These are phyloP conservation scores for Microcyclospora tardicrescens DNA, from an alignment of 2,329 filamentous ascomycete species.

Conservation along the genomic window DNA sequence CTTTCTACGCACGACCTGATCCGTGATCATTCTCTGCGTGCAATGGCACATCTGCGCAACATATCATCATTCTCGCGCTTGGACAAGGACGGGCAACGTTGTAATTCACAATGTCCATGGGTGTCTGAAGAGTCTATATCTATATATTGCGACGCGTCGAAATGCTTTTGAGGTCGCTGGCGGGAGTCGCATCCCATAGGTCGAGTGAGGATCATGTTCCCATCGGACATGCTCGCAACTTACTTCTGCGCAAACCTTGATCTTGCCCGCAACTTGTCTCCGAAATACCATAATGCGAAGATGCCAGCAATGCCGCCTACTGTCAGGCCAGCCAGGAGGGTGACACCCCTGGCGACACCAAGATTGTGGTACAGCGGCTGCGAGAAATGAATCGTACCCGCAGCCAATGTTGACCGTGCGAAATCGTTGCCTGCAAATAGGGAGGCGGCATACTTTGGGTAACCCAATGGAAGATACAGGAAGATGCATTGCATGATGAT, in stretches of 20 bases:
- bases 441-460: constrained; percentile 38
- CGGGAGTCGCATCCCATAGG: no score
- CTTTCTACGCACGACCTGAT: no score
- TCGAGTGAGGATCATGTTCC: no score
- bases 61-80: no score
- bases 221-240: background rate
- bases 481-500: constrained; percentile 32
- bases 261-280: constrained; percentile 40
- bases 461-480: constrained; percentile 28
- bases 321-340: constrained; percentile 37
- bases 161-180: no score
- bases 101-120: no score
- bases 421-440: constrained; percentile 51
- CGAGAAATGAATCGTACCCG: constrained; percentile 47
- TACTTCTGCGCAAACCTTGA: constrained; percentile 43
- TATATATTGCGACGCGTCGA: no score
- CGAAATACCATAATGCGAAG: constrained; percentile 46
- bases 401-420: constrained; percentile 45
- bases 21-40: no score
- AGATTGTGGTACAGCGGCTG: constrained; percentile 47
- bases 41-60: no score
- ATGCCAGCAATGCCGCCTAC: constrained; percentile 30
- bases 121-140: no score
- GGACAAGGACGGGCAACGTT: no score
- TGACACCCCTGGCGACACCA: constrained; percentile 45